Base-by-base conservation (phyloP, 1,284 basidiomycete genomes). In the Bjerkandera adusta region DNA sequence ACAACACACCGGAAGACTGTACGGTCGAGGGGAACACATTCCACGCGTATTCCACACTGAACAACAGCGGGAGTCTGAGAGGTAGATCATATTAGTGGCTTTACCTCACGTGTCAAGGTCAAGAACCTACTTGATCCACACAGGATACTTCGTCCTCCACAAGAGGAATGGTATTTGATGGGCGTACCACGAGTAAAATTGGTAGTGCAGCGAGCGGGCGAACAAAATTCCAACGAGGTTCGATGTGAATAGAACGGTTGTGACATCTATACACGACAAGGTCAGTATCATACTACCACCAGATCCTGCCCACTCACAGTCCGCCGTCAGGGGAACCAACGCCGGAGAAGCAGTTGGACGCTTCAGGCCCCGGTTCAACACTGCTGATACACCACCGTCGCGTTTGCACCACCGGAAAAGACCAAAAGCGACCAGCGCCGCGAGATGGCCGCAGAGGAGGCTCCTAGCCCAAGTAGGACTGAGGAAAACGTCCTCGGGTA, bases 121-220 rank as follows among this genome's bases (percentile, higher is more conserved):
- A 20, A 20, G 30, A 32, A 67, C 79, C 59, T 57, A 92, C 91
- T 81, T 86, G 16, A 86, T 5, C 20, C 68, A 27, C 13, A 77
- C 36, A 18, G 83, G 84, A 61, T 81, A 89, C 45, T 67, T 73
- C 3, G 89, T 86, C 57, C 81, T 79, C 80, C 84, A 94, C 4
- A 81, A 70, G 21, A 99, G 68, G 58, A 96, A 83, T 0, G 94
- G 92, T n/a, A 97, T 65, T 57, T 96, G 92, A 53, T 93, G 88
- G 10, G 89, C 92, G 65, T 98, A 98, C 97, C 96, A 99, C 4
- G 89, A 86, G 66, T 97, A 97, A 68, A 99, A 99, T 59, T 99
- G 96, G 65, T 98, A 99, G 65, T 99, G 96, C 45, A 99, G 69
- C 12, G 94, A 97, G n/a, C 97, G 82, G 12, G 97, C 91, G 64